Evolutionary conservation across 441 rosid genomes (phyloP), one percentile per base, ranked within the genome.

Genomic region (Eruca vesicaria): DNA sequence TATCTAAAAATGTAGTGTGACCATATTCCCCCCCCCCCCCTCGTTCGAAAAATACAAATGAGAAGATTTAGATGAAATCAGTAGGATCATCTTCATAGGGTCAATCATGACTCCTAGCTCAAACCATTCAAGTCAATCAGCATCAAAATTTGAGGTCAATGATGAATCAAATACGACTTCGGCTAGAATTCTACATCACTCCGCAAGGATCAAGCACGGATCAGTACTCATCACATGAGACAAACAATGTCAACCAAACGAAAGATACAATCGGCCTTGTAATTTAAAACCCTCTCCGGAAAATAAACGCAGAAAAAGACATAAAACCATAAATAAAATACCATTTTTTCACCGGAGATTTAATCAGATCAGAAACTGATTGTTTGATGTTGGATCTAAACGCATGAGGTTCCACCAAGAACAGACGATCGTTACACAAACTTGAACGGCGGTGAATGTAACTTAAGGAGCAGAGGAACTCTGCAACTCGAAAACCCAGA

Each of bases 161-260:
- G 53, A 61, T 38, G 66, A 61, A 67, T 67, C 81, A 78, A 63
- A n/a, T n/a, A n/a, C n/a, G n/a, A n/a, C n/a, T n/a, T n/a, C n/a
- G n/a, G n/a, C n/a, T n/a, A n/a, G n/a, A n/a, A n/a, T n/a, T n/a
- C 77, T 21, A 19, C 10, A 41, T 4, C 45, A 38, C n/a, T 20
- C 50, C 19, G 7, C 7, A 56, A 69, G 48, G 60, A 19, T 41
- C 65, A 55, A 26, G n/a, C n/a, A n/a, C n/a, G n/a, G n/a, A n/a
- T n/a, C n/a, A n/a, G n/a, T n/a, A n/a, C n/a, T n/a, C n/a, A n/a
- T n/a, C n/a, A n/a, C n/a, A n/a, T n/a, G n/a, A n/a, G n/a, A n/a
- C n/a, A n/a, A n/a, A n/a, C n/a, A n/a, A n/a, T n/a, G n/a, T n/a
- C n/a, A n/a, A n/a, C n/a, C n/a, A n/a, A n/a, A n/a, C n/a, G n/a